Evolutionary conservation across 306 rosid species (phyloP), one percentile per base, ranked within the genome.

Genomic region (Prosopis cineraria): DNA sequence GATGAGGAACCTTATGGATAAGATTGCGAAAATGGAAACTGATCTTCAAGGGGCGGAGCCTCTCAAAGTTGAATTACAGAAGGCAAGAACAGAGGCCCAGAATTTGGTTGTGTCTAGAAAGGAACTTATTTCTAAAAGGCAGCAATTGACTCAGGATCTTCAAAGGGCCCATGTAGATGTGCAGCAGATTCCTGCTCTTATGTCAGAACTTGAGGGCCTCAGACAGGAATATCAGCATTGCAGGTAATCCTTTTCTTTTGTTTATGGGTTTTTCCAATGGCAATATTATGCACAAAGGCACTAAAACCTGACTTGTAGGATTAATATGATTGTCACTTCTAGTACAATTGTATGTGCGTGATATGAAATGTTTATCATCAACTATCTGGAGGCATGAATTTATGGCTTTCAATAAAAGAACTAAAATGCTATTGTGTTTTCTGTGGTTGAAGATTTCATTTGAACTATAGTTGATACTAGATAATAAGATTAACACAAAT

Each of bases 201-300:
- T 92, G 47, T 22, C 91, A 9, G 97, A 91, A 82, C 90, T 95
- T 43, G 98, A 95, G 22, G 76, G 80, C 39, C 95, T 90, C 73
- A 84, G 97, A 79, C 93, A 89, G 83, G 98, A 95, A 60, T 92
- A 95, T 85, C 96, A 95, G 85, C 97, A 87, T 76, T 91, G 97
- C 93, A 89, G 97, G 98, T 91, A 79, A 16, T 74, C 71, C 30
- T 60, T 12, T 55, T 40, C 58, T 62, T 70, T 79, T 67, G 58
- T 75, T 76, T 40, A 4, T 25, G n/a, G 69, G 47, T 7, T 20
- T 40, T 67, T 67, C 70, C 52, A 39, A 10, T 67, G 34, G 10
- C 72, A 39, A 39, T 40, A 22, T 24, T 67, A 40, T 39, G 31
- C 48, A 11, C 72, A 67, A 13, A 65, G 17, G 20, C 3, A 66